A percentile compares a stretch with the other conserved stretches of the same genome.
phyloP scores from a whole-genome alignment of 1,284 basidiomycete species.

The Boletus holoroseus region DNA sequence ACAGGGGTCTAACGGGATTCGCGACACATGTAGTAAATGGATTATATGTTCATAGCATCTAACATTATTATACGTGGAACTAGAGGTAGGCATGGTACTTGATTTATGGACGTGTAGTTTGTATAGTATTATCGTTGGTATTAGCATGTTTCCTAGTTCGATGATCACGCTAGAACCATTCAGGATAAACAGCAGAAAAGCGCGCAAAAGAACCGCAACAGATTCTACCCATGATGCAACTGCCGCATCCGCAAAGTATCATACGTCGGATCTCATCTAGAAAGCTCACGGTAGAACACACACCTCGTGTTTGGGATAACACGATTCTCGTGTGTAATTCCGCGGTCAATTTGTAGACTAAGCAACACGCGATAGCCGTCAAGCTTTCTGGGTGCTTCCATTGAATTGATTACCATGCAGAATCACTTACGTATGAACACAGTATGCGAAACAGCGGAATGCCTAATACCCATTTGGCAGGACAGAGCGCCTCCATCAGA shows the following conservation, averaged over 20 bases:
- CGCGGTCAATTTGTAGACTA: slow-evolving; percentile 17
- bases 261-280: slow-evolving; percentile 13
- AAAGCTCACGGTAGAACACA: slow-evolving; percentile 10
- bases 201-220: neutral
- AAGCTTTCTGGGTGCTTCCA: slow-evolving; percentile 15
- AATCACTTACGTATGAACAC: slow-evolving; percentile 9
- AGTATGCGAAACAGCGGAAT: slow-evolving; percentile 2
- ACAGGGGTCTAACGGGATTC: slow-evolving; percentile 1
- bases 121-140: neutral
- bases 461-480: slow-evolving; percentile 12
- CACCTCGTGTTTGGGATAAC: slow-evolving; percentile 16
- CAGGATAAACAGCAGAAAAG: neutral
- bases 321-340: slow-evolving; percentile 21
- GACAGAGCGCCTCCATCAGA: neutral
- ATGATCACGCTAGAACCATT: neutral
- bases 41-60: slow-evolving; percentile 8
- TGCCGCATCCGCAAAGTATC: neutral
- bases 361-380: slow-evolving; percentile 18
- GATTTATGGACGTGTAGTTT: slow-evolving; percentile 1
- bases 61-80: slow-evolving; percentile 17
- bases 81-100: slow-evolving; percentile 6
- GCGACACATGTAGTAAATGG: slow-evolving; percentile 17
- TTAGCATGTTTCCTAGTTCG: neutral
- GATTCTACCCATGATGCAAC: slow-evolving; percentile 1
- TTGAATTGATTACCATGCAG: slow-evolving; percentile 6